Evolutionary conservation across 345 rosid species (phyloP).

Genomic region (Nephelium lappaceum): DNA sequence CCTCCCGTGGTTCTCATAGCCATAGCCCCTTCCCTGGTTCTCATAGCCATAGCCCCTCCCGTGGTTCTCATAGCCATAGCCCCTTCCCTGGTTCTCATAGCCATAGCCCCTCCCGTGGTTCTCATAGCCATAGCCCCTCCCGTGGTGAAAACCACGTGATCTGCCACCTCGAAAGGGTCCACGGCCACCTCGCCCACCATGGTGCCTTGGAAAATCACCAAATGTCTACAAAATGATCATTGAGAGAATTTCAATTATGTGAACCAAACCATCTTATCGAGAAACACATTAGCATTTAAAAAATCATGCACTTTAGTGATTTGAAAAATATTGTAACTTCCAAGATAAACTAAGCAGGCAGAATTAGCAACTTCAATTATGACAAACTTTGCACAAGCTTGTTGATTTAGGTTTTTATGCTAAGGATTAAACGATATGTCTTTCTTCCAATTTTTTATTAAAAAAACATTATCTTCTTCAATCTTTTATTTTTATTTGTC

Average conservation of each 20-base stretch:
- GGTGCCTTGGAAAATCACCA: conserved; percentile 31
- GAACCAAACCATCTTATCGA: background rate
- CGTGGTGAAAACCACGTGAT: conserved; percentile 23
- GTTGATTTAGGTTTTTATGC: background rate
- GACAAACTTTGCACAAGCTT: background rate
- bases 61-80: background rate
- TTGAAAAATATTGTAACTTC: background rate
- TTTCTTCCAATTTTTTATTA: background rate
- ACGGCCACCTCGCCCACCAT: conserved; percentile 37
- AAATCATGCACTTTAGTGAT: background rate
- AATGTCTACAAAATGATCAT: conserved; percentile 31
- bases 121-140: conserved; percentile 28
- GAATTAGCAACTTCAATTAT: background rate
- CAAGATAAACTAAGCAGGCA: background rate
- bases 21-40: conserved; percentile 24
- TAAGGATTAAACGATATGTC: background rate
- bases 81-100: background rate
- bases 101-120: conserved; percentile 25
- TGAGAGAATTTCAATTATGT: background rate
- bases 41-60: conserved; percentile 27
- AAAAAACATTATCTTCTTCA: background rate
- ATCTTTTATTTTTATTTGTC: no score
- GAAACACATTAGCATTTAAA: background rate
- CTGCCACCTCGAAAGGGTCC: conserved; percentile 33
- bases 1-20: conserved; percentile 16